Conservation (phyloP, 345 rosid species). For the Gossypium herbaceum region DNA sequence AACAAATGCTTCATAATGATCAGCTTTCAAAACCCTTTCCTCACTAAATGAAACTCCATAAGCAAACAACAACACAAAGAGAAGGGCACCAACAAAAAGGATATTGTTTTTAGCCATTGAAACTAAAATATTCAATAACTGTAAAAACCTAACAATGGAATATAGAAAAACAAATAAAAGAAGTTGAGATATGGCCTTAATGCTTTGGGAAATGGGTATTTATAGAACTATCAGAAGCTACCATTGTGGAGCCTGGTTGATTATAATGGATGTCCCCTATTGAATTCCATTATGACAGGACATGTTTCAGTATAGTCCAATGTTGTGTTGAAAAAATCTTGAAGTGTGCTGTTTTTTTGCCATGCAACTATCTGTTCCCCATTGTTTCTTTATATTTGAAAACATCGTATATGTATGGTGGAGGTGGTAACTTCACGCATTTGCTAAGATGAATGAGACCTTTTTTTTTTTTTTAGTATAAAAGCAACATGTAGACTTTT, state of each 20-base stretch:
- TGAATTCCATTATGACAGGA: conserved; percentile 17
- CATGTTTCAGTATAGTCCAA: conserved; percentile 9
- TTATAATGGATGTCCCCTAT: conserved; percentile 29
- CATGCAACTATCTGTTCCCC: conserved; percentile 7
- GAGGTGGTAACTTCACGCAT: conserved; percentile 6
- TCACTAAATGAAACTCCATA: conserved; percentile 22
- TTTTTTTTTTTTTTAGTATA: conserved; percentile 24
- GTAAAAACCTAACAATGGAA: neutral
- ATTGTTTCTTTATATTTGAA: neutral
- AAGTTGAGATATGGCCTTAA: conserved; percentile 15
- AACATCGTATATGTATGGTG: neutral
- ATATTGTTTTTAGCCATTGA: conserved; percentile 23
- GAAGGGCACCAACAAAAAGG: neutral
- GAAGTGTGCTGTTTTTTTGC: neutral
- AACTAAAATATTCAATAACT: neutral
- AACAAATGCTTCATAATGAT: neutral
- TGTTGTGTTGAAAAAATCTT: neutral
- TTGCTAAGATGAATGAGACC: conserved; percentile 18
- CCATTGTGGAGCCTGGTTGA: neutral
- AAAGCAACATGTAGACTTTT: conserved; percentile 19
- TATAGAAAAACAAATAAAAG: neutral
- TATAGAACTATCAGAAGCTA: conserved; percentile 19
- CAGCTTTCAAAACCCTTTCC: conserved; percentile 21
- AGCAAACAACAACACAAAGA: conserved; percentile 19
- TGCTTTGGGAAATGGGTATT: conserved; percentile 20